Conservation (phyloP, 2,329 filamentous ascomycete genomes). For the Diatrype stigma region DNA sequence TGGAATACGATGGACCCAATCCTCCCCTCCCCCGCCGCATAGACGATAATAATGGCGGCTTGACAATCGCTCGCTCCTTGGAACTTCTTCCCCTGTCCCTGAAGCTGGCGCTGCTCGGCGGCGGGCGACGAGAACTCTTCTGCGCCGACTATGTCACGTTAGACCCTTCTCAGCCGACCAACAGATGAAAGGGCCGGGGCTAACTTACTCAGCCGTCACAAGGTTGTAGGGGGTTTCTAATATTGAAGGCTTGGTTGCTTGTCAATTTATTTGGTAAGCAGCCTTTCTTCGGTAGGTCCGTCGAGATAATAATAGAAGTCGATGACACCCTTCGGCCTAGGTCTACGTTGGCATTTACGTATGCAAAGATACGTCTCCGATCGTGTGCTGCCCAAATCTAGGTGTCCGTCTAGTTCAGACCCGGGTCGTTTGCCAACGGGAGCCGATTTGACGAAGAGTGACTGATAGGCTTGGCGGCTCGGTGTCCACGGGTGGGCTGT, state of each 20-base stretch:
- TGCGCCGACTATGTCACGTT: background rate
- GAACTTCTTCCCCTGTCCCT: background rate
- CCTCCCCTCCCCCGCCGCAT: constrained; percentile 24
- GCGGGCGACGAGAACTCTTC: background rate
- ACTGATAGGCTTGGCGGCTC: too few species aligned
- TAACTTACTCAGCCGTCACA: constrained; percentile 22
- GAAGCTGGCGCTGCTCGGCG: background rate
- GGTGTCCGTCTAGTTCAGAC: too few species aligned
- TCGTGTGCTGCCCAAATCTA: too few species aligned
- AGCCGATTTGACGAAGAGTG: too few species aligned
- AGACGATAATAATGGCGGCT: constrained; percentile 11
- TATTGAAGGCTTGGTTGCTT: background rate
- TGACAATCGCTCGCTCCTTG: background rate
- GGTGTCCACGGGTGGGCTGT: too few species aligned
- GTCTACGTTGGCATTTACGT: too few species aligned
- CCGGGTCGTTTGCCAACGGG: too few species aligned
- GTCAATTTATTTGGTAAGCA: background rate
- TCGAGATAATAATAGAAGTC: background rate
- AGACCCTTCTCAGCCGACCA: background rate
- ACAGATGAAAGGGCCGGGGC: constrained; percentile 14
- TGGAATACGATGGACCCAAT: constrained; percentile 20
- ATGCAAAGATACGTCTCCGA: too few species aligned
- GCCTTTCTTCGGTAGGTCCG: background rate
- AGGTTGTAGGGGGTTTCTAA: constrained; percentile 7
- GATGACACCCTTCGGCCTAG: background rate